Conservation (phyloP, 192 early-diverging fungal genomes). For the Pilaira anomala region DNA sequence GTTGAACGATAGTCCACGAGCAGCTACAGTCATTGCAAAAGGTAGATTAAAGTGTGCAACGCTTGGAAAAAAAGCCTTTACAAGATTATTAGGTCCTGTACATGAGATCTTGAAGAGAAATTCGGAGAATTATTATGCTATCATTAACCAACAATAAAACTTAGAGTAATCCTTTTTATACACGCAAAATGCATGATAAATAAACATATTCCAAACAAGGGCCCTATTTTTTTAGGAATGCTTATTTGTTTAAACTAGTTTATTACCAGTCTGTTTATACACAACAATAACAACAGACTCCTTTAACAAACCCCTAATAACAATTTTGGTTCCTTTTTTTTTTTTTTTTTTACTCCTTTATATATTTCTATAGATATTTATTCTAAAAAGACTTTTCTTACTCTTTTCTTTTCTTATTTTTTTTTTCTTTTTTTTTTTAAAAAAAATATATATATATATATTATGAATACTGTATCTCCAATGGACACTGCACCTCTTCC, state of each 20-base stretch:
- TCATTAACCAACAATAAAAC: conserved; percentile 37
- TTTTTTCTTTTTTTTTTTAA: neutral
- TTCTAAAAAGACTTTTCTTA: neutral
- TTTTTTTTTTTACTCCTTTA: no score
- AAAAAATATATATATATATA: neutral
- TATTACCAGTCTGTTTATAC: neutral
- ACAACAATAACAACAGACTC: no score
- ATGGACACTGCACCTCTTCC: conserved; percentile 16
- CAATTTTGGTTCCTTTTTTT: no score
- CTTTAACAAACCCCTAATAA: no score
- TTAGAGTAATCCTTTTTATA: conserved; percentile 1
- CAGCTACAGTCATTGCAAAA: conserved; percentile 82
- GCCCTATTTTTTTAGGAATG: neutral
- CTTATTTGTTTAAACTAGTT: neutral
- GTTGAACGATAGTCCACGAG: conserved; percentile 90
- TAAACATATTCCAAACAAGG: neutral
- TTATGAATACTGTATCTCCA: neutral
- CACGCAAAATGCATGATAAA: no score
- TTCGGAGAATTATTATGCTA: conserved; percentile 80
- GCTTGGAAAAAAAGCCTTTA: conserved; percentile 93
- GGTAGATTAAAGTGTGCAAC: conserved; percentile 94
- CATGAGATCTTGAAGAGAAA: conserved; percentile 96
- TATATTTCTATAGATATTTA: no score
- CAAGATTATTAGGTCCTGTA: conserved; percentile 89
- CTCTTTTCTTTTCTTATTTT: neutral